Conservation (phyloP, 2,329 filamentous ascomycete species). For the Epichloe brachyelytri region DNA sequence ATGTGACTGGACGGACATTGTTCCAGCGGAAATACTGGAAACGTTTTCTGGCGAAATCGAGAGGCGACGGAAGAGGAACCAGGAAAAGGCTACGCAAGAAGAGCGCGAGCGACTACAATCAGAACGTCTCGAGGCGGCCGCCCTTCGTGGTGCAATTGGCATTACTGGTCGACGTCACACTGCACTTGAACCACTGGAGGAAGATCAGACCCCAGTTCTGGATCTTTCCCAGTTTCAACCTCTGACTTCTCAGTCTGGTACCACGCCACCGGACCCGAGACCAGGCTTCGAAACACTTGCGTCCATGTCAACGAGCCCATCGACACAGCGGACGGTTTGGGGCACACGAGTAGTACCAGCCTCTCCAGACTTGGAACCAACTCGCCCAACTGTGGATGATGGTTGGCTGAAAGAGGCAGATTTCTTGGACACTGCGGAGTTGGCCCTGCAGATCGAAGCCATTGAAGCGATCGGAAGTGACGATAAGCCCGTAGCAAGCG, state of each 20-base stretch:
- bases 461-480: constrained; percentile 27
- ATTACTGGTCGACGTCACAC: constrained; percentile 18
- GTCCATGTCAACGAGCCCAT: constrained; percentile 70
- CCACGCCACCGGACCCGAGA: constrained; percentile 43
- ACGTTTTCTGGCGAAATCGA: constrained; percentile 68
- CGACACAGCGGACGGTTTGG: constrained; percentile 72
- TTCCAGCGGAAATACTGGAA: constrained; percentile 60
- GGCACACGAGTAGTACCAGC: constrained; percentile 61
- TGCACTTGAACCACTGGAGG: constrained; percentile 24
- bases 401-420: constrained; percentile 80
- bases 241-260: constrained; percentile 34
- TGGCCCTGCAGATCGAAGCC: constrained; percentile 46
- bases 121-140: constrained; percentile 64
- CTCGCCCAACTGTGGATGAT: constrained; percentile 41
- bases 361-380: constrained; percentile 39
- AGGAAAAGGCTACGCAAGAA: constrained; percentile 73
- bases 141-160: constrained; percentile 41
- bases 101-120: constrained; percentile 75
- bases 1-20: constrained; percentile 89
- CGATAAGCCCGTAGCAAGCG: constrained; percentile 8
- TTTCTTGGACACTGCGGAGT: constrained; percentile 49
- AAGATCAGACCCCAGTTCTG: constrained; percentile 26
- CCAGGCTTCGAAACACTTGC: constrained; percentile 56
- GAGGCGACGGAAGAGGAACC: constrained; percentile 59
- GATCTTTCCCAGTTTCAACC: constrained; percentile 54